phyloP scores from a whole-genome alignment of 768 basidiomycete genomes.

The Clitopilus hobsonii region DNA sequence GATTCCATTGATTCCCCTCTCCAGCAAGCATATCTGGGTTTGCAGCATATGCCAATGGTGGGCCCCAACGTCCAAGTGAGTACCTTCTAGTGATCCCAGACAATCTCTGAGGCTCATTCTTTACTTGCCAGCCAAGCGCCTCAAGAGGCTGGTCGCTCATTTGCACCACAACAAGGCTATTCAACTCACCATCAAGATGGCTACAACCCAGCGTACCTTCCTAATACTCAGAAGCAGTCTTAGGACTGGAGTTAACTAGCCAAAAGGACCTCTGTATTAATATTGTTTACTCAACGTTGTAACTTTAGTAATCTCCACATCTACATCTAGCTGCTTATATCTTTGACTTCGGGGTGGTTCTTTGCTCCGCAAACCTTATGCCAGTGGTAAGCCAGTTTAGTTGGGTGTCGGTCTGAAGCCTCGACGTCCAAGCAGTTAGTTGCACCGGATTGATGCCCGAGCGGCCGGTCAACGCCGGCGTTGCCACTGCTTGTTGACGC shows the following conservation, averaged over 20 bases:
- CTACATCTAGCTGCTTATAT: neutral
- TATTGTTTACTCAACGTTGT: neutral
- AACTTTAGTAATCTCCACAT: neutral
- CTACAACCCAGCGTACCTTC: constrained; percentile 37
- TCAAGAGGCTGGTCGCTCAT: constrained; percentile 19
- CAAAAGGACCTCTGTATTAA: neutral
- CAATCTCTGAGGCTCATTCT: neutral
- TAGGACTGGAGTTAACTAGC: neutral
- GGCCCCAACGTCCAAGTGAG: constrained; percentile 47
- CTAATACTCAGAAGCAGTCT: constrained; percentile 16
- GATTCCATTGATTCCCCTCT: constrained; percentile 66
- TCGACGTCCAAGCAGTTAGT: neutral
- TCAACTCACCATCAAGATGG: constrained; percentile 28
- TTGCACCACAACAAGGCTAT: constrained; percentile 18
- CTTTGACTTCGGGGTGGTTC: no score
- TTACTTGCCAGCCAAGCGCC: constrained; percentile 25
- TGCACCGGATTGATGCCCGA: constrained; percentile 6
- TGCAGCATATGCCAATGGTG: constrained; percentile 71
- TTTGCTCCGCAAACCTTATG: no score
- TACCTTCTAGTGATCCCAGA: neutral
- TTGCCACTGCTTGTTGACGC: constrained; percentile 31
- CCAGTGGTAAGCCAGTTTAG: no score
- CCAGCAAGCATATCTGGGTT: constrained; percentile 58
- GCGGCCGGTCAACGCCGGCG: constrained; percentile 12
- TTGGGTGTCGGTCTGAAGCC: neutral